Percentiles rank a stretch among this genome's conserved stretches.
These are phyloP conservation scores for Strobilomyces dryophilus DNA, from an alignment of 768 basidiomycete species.

Conservation along the genomic window DNA sequence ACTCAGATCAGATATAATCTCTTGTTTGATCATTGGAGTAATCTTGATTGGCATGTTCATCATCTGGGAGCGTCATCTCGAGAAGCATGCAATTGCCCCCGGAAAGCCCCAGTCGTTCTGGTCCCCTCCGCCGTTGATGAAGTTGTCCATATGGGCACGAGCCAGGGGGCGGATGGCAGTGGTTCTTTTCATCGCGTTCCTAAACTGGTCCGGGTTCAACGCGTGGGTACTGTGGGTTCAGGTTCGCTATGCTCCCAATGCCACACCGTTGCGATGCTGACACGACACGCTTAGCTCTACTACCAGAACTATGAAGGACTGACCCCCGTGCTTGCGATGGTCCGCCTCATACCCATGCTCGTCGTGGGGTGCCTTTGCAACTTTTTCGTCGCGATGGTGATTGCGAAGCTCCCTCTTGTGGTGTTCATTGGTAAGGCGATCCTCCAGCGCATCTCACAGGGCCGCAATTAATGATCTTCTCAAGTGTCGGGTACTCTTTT, in stretches of 20 bases:
- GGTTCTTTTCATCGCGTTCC: constrained; percentile 58
- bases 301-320: constrained; percentile 63
- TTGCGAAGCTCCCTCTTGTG: constrained; percentile 51
- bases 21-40: constrained; percentile 58
- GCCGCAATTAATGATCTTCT: constrained; percentile 7
- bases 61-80: constrained; percentile 63
- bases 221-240: constrained; percentile 51
- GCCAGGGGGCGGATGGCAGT: constrained; percentile 58
- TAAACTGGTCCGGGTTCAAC: constrained; percentile 58
- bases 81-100: constrained; percentile 24
- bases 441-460: no score
- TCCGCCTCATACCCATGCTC: constrained; percentile 70
- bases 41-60: constrained; percentile 54
- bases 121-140: constrained; percentile 62
- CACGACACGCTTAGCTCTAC: constrained; percentile 44
- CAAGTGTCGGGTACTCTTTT: constrained; percentile 51
- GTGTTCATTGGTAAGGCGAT: constrained; percentile 48
- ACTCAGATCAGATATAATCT: constrained; percentile 57
- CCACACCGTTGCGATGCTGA: not conserved
- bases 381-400: constrained; percentile 55
- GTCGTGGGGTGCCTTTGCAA: constrained; percentile 63
- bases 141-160: constrained; percentile 57
- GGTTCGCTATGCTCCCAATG: constrained; percentile 19
- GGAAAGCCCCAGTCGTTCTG: constrained; percentile 23
- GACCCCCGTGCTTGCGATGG: constrained; percentile 55